These are phyloP conservation scores for Pseudopithomyces chartarum DNA, from an alignment of 2,329 filamentous ascomycete species.

Conservation along the genomic window DNA sequence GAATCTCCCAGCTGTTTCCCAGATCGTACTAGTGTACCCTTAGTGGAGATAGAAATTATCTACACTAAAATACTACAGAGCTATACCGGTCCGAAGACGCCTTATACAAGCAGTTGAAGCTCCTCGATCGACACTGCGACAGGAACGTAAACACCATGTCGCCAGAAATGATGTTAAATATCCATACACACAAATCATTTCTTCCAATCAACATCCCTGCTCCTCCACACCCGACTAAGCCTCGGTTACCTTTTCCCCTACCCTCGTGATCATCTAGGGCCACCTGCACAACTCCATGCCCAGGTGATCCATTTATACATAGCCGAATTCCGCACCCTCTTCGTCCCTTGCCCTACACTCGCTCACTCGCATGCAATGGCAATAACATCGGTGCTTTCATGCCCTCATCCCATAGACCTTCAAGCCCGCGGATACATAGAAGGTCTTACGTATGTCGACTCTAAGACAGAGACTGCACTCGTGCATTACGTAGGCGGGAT, in stretches of 20 bases:
- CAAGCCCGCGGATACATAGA: slow-evolving; percentile 55
- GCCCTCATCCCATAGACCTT: slow-evolving; percentile 43
- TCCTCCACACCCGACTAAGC: not conserved
- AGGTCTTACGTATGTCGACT: slow-evolving; percentile 52
- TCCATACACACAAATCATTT: not conserved
- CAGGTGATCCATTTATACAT: not conserved
- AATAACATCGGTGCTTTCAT: slow-evolving; percentile 16
- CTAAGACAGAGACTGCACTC: slow-evolving; percentile 35
- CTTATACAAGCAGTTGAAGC: too few relatives aligned
- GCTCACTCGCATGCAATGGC: slow-evolving; percentile 7
- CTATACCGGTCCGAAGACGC: too few relatives aligned
- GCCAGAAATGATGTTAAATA: not conserved
- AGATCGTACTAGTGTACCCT: too few relatives aligned
- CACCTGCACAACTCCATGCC: slow-evolving; percentile 1
- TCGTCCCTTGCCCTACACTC: not conserved
- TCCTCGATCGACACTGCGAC: too few relatives aligned
- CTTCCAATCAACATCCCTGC: slow-evolving; percentile 1
- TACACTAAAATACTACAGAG: too few relatives aligned
- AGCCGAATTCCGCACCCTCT: not conserved
- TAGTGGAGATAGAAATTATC: too few relatives aligned
- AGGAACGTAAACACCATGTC: not conserved
- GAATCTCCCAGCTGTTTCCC: too few relatives aligned
- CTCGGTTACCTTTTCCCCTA: slow-evolving; percentile 1
- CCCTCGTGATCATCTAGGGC: not conserved
- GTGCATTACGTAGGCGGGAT: slow-evolving; percentile 61